A percentile compares a stretch with the other conserved stretches of the same genome.
phyloP scores from a whole-genome alignment of 1,139 yeast species.

The Yarrowia galli region DNA sequence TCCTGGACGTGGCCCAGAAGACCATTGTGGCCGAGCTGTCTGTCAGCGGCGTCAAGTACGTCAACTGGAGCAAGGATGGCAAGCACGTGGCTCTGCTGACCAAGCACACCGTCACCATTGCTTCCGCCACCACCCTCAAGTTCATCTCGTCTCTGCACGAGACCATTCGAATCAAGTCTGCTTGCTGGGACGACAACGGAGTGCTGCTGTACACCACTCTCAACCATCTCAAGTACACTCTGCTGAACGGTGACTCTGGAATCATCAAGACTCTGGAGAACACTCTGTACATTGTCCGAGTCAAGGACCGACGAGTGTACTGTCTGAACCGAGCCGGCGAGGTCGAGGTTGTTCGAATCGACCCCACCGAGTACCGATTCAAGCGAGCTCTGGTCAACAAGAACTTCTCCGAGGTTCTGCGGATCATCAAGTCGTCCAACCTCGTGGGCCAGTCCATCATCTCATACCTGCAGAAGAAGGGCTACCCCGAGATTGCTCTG shows the following conservation, averaged over 20 bases:
- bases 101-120: conserved; percentile 91
- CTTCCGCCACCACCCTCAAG: conserved; percentile 80
- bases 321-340: conserved; percentile 87
- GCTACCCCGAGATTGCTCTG: conserved; percentile 86
- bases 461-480: conserved; percentile 92
- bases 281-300: conserved; percentile 84
- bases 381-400: conserved; percentile 89
- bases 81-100: conserved; percentile 87
- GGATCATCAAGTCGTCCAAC: conserved; percentile 86
- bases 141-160: conserved; percentile 88
- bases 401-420: conserved; percentile 89
- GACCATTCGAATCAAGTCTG: conserved; percentile 95
- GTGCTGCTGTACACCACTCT: conserved; percentile 91
- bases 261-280: conserved; percentile 91
- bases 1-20: conserved; percentile 93
- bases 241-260: conserved; percentile 93
- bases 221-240: conserved; percentile 92
- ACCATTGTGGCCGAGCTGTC: conserved; percentile 73
- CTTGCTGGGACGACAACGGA: conserved; percentile 96
- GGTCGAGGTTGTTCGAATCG: conserved; percentile 79
- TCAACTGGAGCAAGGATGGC: conserved; percentile 87
- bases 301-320: conserved; percentile 72
- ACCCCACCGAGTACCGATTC: conserved; percentile 97
- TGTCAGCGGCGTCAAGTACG: conserved; percentile 80
- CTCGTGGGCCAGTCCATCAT: conserved; percentile 97